Percentiles rank a stretch among this genome's conserved stretches.
Conservation (phyloP, 2,329 filamentous ascomycete species). For the Stagonosporopsis vannaccii region DNA sequence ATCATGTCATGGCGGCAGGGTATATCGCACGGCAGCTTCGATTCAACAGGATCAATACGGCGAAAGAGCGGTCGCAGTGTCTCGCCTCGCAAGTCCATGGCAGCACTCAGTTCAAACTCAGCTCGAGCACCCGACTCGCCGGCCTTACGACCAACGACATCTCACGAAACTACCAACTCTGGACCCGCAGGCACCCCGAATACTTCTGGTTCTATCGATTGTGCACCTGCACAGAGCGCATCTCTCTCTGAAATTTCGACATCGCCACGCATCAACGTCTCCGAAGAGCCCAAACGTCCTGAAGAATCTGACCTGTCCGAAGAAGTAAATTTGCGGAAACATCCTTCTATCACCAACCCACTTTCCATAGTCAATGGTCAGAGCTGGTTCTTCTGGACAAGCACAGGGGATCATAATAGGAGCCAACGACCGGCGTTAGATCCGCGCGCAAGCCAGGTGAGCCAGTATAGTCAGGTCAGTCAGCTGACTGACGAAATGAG, state of each 20-base stretch:
- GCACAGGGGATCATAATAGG: background rate
- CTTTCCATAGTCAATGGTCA: conserved; percentile 60
- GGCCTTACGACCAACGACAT: conserved; percentile 21
- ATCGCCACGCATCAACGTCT: background rate
- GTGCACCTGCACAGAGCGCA: conserved; percentile 20
- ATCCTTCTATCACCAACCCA: conserved; percentile 45
- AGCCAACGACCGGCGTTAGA: conserved; percentile 34
- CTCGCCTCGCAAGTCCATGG: conserved; percentile 57
- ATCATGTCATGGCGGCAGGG: conserved; percentile 89
- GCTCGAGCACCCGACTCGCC: conserved; percentile 29
- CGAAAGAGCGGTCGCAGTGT: conserved; percentile 51
- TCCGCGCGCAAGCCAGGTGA: conserved; percentile 57
- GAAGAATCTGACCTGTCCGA: background rate
- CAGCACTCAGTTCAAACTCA: conserved; percentile 27
- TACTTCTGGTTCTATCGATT: conserved; percentile 31
- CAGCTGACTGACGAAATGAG: conserved; percentile 55
- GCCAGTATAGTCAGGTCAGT: conserved; percentile 64
- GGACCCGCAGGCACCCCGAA: conserved; percentile 25
- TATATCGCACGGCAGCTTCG: conserved; percentile 62
- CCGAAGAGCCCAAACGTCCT: background rate
- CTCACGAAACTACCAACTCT: conserved; percentile 23
- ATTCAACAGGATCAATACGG: conserved; percentile 40
- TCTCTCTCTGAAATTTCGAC: conserved; percentile 15
- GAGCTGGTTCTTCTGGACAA: conserved; percentile 61
- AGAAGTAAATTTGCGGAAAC: background rate